These are phyloP conservation scores for Medicago lupulina DNA, from an alignment of 306 rosid genomes.

Conservation along the genomic window DNA sequence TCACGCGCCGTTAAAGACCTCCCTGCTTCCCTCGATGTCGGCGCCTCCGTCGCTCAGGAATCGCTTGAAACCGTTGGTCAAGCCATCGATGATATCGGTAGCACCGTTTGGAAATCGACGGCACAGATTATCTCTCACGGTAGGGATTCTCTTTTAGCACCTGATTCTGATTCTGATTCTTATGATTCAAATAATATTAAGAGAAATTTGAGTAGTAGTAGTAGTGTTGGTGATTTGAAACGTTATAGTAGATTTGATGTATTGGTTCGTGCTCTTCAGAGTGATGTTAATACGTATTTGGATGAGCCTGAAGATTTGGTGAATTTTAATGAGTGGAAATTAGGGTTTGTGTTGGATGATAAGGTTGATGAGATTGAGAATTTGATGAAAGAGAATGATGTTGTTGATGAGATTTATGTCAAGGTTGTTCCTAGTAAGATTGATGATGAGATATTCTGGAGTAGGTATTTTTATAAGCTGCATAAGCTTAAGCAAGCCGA, in stretches of 20 bases:
- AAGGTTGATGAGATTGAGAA: conserved; percentile 63
- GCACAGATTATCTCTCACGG: conserved; percentile 81
- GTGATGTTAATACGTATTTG: conserved; percentile 66
- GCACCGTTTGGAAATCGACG: conserved; percentile 90
- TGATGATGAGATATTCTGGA: conserved; percentile 70
- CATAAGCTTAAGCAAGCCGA: conserved; percentile 73
- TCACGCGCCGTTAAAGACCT: conserved; percentile 91
- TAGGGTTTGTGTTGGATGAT: conserved; percentile 66
- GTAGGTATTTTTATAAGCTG: conserved; percentile 76
- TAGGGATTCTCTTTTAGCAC: conserved; percentile 61
- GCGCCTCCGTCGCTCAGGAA: conserved; percentile 91
- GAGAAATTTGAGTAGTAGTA: conserved; percentile 49
- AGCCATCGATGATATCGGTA: conserved; percentile 91
- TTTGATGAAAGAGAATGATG: conserved; percentile 61
- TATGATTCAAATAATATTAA: conserved; percentile 38
- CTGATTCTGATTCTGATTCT: conserved; percentile 61
- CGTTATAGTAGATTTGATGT: conserved; percentile 82
- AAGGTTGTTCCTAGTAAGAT: conserved; percentile 63
- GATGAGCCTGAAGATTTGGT: conserved; percentile 84
- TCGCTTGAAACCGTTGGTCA: conserved; percentile 95
- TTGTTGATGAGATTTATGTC: conserved; percentile 61
- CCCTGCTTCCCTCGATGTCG: conserved; percentile 77
- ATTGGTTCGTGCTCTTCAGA: conserved; percentile 68
- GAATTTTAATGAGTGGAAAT: conserved; percentile 67
- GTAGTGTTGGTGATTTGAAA: conserved; percentile 51